Conservation (phyloP, 1,284 basidiomycete species). For the Ganoderma resinaceum region DNA sequence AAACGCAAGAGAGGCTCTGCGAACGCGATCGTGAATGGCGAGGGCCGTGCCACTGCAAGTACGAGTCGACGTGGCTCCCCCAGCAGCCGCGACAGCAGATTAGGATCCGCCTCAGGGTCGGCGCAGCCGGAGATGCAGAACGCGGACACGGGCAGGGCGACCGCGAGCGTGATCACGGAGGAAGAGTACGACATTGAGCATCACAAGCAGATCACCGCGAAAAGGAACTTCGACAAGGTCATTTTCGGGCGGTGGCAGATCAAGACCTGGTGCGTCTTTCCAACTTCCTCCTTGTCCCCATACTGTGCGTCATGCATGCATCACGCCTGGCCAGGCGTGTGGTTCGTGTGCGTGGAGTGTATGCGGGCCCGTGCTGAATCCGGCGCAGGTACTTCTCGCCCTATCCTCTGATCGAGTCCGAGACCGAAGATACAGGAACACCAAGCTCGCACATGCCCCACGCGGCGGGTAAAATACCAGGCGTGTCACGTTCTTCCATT, state of each 20-base stretch:
- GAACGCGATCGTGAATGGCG: conserved; percentile 7
- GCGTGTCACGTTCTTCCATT: conserved; percentile 53
- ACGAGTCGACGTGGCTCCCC: conserved; percentile 24
- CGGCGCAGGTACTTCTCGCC: conserved; percentile 84
- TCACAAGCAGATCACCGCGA: conserved; percentile 70
- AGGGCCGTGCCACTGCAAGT: conserved; percentile 15
- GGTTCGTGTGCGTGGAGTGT: neutral
- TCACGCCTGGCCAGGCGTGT: neutral
- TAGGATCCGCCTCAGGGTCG: conserved; percentile 16
- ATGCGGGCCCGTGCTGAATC: conserved; percentile 12
- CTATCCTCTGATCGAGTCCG: conserved; percentile 76
- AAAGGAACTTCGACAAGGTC: conserved; percentile 80
- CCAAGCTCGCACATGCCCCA: conserved; percentile 38
- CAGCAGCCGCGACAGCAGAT: conserved; percentile 10
- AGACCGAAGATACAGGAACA: conserved; percentile 55
- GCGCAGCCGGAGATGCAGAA: conserved; percentile 21
- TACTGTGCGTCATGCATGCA: neutral
- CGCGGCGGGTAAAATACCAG: conserved; percentile 48
- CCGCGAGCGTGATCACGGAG: conserved; percentile 54
- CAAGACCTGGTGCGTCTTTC: conserved; percentile 67
- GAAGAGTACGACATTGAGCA: conserved; percentile 73
- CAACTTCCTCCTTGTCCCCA: conserved; percentile 10
- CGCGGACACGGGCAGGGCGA: conserved; percentile 18
- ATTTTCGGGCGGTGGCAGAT: conserved; percentile 80
- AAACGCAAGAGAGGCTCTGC: conserved; percentile 41